Conservation (phyloP, 768 basidiomycete species). For the Hygrophorus pudorinus region DNA sequence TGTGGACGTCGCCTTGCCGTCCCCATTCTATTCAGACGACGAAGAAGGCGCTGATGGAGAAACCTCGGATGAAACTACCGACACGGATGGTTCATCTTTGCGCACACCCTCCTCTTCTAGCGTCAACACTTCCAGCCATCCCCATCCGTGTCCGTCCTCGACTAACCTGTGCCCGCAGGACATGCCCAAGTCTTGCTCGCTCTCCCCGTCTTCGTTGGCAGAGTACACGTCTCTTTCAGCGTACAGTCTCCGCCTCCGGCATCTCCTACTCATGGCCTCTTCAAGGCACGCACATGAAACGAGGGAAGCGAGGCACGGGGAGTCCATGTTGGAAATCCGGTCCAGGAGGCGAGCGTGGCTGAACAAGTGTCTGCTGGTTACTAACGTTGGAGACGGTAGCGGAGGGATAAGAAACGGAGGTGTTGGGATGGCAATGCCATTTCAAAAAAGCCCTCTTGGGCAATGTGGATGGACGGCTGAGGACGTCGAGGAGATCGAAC, state of each 20-base stretch:
- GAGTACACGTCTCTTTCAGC: constrained; percentile 25
- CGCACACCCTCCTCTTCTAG: constrained; percentile 34
- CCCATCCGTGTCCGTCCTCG: constrained; percentile 2
- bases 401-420: constrained; percentile 14
- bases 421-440: constrained; percentile 40
- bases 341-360: constrained; percentile 61
- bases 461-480: constrained; percentile 26
- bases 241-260: constrained; percentile 26
- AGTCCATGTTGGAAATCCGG: constrained; percentile 42
- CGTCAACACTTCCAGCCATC: constrained; percentile 12
- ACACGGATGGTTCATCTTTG: constrained; percentile 39
- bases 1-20: constrained; percentile 19
- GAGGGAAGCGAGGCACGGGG: constrained; percentile 29
- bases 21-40: constrained; percentile 32
- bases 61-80: constrained; percentile 14
- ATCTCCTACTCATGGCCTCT: constrained; percentile 31
- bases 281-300: constrained; percentile 29
- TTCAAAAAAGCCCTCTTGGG: constrained; percentile 41
- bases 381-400: constrained; percentile 13
- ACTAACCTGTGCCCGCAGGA: constrained; percentile 9
- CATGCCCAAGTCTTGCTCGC: constrained; percentile 17
- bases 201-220: constrained; percentile 21
- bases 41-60: constrained; percentile 19
- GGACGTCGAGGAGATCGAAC: constrained; percentile 18
- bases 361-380: constrained; percentile 26